Evolutionary conservation across 2,329 filamentous ascomycete genomes (phyloP).

Genomic region (Penicillium paneum): DNA sequence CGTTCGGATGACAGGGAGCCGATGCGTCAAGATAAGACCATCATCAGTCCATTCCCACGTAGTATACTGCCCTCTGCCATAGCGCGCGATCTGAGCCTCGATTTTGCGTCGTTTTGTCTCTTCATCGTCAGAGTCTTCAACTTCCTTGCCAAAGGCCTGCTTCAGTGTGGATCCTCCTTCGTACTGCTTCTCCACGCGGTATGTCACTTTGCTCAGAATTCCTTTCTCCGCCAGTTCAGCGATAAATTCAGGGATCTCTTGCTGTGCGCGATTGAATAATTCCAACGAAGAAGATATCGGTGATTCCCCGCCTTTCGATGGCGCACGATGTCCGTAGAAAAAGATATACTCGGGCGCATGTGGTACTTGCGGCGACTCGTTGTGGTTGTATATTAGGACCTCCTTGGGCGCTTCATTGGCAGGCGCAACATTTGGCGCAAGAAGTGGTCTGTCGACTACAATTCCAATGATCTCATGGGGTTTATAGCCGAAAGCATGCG

Average conservation of each 20-base stretch:
- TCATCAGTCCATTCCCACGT: conserved; percentile 51
- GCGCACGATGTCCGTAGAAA: conserved; percentile 46
- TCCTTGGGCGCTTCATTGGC: conserved; percentile 51
- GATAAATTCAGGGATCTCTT: conserved; percentile 50
- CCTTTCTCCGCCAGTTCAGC: conserved; percentile 45
- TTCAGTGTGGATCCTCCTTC: conserved; percentile 48
- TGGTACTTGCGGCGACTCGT: conserved; percentile 52
- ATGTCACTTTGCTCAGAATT: conserved; percentile 43
- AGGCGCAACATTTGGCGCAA: conserved; percentile 47
- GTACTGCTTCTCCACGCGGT: conserved; percentile 46
- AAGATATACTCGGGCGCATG: conserved; percentile 54
- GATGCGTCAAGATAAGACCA: conserved; percentile 45
- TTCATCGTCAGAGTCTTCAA: conserved; percentile 46
- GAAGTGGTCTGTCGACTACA: conserved; percentile 46
- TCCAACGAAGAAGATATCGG: conserved; percentile 51
- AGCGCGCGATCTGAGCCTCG: conserved; percentile 50
- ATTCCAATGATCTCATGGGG: conserved; percentile 54
- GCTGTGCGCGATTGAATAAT: conserved; percentile 45
- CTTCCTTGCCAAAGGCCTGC: conserved; percentile 49
- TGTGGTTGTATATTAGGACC: conserved; percentile 51
- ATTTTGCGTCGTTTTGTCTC: conserved; percentile 43
- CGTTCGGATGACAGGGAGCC: conserved; percentile 47
- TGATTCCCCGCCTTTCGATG: conserved; percentile 40
- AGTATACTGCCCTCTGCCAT: conserved; percentile 46
- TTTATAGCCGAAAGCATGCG: conserved; percentile 48